Evolutionary conservation across 495 filamentous ascomycete genomes (phyloP), one percentile per base, ranked within the genome.

Genomic region (Aspergillus coremiiformis): DNA sequence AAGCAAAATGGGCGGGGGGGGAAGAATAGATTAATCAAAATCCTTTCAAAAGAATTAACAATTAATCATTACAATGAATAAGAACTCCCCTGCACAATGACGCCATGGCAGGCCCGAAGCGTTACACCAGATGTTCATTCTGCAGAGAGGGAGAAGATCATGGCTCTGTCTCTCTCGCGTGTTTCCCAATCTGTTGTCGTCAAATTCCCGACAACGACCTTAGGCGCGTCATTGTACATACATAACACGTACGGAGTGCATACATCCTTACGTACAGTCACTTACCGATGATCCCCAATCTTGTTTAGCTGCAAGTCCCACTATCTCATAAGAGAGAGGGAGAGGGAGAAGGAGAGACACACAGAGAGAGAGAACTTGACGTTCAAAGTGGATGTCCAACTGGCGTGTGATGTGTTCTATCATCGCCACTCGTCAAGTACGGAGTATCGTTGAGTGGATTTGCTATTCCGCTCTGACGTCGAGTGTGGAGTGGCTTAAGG

Each of bases 31-130:
- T 11, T 2, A 17, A 46, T 46, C n/a, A n/a, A 9, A 5, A 46
- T 17, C 15, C 33, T n/a, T n/a, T n/a, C n/a, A n/a, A n/a, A n/a
- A n/a, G n/a, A n/a, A n/a, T n/a, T n/a, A n/a, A n/a, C n/a, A n/a
- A n/a, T n/a, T n/a, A n/a, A n/a, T n/a, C n/a, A n/a, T n/a, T n/a
- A n/a, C n/a, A n/a, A n/a, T n/a, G n/a, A n/a, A n/a, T n/a, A n/a
- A n/a, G n/a, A n/a, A n/a, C n/a, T n/a, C n/a, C 48, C n/a, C 45
- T 53, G 56, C 58, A 60, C 24, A 52, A 68, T 65, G 63, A 68
- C 65, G 63, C 59, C 60, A 57, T 55, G 50, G 50, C 23, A 14
- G 14, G n/a, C 32, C 4, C 24, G 5, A 14, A n/a, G 3, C n/a
- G 17, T 41, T 41, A 41, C 44, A 57, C 47, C 54, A 26, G 24